These are phyloP conservation scores for Begonia peltatifolia DNA, from an alignment of 306 rosid species.

Conservation along the genomic window DNA sequence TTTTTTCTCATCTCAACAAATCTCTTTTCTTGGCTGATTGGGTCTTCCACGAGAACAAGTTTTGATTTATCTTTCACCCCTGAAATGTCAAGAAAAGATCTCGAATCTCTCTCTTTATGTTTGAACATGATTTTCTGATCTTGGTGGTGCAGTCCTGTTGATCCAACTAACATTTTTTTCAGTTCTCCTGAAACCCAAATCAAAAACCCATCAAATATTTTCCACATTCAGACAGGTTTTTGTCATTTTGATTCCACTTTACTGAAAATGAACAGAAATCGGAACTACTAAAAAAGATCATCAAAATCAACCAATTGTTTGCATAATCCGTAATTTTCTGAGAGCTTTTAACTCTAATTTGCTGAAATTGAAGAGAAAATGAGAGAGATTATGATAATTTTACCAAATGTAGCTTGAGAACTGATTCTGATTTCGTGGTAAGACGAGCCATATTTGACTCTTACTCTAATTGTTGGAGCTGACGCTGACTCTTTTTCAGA, in stretches of 20 bases:
- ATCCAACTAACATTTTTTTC: constrained; percentile 83
- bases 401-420: constrained; percentile 85
- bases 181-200: constrained; percentile 44
- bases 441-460: constrained; percentile 64
- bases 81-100: constrained; percentile 53
- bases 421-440: constrained; percentile 73
- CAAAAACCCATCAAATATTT: not conserved
- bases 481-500: constrained; percentile 50
- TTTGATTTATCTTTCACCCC: constrained; percentile 86
- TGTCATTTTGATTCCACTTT: not conserved
- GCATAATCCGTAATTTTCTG: not conserved
- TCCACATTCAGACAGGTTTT: not conserved
- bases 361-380: not conserved
- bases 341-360: not conserved
- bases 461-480: constrained; percentile 56
- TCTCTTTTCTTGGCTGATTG: constrained; percentile 80
- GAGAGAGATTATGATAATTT: not conserved
- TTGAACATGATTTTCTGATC: constrained; percentile 85
- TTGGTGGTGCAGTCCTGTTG: constrained; percentile 76
- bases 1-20: constrained; percentile 58
- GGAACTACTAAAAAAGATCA: not conserved
- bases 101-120: constrained; percentile 91
- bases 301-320: not conserved
- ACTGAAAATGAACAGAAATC: not conserved
- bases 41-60: constrained; percentile 64